Percentiles rank a stretch among this genome's conserved stretches.
phyloP scores from a whole-genome alignment of 163 green algal species.

The Chlorella variabilis region DNA sequence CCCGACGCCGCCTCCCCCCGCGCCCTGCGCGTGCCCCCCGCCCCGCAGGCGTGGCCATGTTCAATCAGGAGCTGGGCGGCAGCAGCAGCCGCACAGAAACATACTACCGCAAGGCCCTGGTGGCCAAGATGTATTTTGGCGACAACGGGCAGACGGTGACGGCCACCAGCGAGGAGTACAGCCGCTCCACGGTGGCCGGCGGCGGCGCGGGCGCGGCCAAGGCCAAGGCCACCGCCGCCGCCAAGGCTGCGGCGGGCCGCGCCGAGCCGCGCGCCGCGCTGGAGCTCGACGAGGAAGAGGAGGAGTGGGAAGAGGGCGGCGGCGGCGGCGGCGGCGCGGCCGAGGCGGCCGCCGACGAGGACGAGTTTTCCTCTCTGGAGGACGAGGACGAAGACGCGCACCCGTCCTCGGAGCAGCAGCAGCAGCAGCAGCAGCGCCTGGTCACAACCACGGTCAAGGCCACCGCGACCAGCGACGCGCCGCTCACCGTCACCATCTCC shows the following conservation, averaged over 20 bases:
- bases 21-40: too few species aligned
- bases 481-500: not conserved
- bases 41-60: conserved; percentile 12
- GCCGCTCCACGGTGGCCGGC: not conserved
- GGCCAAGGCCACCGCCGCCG: not conserved
- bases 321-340: too few species aligned
- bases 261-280: not conserved
- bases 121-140: conserved; percentile 25
- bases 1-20: too few species aligned
- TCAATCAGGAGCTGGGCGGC: conserved; percentile 22
- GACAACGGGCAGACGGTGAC: conserved; percentile 22
- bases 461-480: not conserved
- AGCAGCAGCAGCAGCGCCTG: not conserved
- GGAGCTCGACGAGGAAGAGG: conserved; percentile 15
- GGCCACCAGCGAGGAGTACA: conserved; percentile 17
- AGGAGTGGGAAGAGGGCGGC: not conserved
- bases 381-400: not conserved
- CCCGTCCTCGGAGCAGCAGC: not conserved
- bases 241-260: not conserved
- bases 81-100: conserved; percentile 27
- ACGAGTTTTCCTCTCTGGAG: not conserved
- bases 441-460: not conserved
- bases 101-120: conserved; percentile 46
- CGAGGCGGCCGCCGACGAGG: not conserved
- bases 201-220: not conserved